Evolutionary conservation across 1,284 basidiomycete genomes (phyloP), one percentile per base, ranked within the genome.

Genomic region (Microbotryum intermedium): DNA sequence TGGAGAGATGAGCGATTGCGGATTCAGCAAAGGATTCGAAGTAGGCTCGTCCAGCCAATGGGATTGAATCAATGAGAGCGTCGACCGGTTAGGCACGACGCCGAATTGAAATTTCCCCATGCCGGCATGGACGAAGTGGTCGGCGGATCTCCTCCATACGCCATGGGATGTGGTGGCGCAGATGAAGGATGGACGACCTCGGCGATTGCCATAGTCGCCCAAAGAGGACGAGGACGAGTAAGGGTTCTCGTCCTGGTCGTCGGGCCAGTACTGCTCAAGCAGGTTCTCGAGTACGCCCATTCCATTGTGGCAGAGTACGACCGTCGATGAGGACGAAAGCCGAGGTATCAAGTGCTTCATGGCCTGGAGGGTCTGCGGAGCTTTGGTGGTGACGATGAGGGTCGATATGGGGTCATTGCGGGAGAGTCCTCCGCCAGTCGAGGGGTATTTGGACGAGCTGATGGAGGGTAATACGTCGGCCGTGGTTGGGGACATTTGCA

Each of bases 291-390:
- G 87, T 18, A 94, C 79, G 20, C 91, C 93, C 84, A 95, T 80
- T 79, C 73, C 93, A 73, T 97, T 97, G 72, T 95, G 89, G 53
- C 95, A 75, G 7, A 98, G 81, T 1, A 94, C 87, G 65, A 97
- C 83, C 28, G 92, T 95, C 49, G 85, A 87, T 55, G 81, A 74
- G 0, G 81, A 75, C 6, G 80, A 79, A 29, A 97, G 75, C 23
- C 90, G 83, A 10, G 81, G 81, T 6, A 81, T 74, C 53, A 97
- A 79, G 4, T 76, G 72, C 26, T 77, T 74, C 34, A 97, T 71
- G 4, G 86, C 84, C 2, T 73, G 67, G 0, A 84, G 53, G 0
- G 87, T 87, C 16, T 82, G 77, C 23, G 84, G 80, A 1, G 88
- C 85, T 73, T 93, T 94, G 59, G 88, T 84, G 39, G 89, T 83